Evolutionary conservation across 2,329 filamentous ascomycete species (phyloP).

Genomic region (Endothia cerciana): DNA sequence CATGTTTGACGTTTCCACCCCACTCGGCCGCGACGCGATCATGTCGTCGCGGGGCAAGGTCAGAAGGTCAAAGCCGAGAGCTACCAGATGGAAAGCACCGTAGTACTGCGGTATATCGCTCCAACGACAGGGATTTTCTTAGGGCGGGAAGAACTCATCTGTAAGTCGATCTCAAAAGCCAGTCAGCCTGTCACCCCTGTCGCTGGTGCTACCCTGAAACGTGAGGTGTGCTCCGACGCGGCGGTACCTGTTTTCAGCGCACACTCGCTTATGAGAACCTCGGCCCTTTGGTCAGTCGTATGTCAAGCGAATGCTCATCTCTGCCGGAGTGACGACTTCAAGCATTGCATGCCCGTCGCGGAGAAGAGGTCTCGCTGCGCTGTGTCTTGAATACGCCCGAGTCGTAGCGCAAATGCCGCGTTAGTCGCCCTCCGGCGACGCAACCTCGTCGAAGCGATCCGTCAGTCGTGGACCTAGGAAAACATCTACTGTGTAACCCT

Average conservation of each 20-base stretch:
- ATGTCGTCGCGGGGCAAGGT: not conserved
- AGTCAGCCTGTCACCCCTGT: constrained; percentile 24
- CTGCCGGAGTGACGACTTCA: not conserved
- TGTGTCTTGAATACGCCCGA: not conserved
- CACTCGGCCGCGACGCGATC: constrained; percentile 1
- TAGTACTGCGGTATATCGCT: not conserved
- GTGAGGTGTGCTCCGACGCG: constrained; percentile 26
- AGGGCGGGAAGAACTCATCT: constrained; percentile 25
- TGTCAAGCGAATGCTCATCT: constrained; percentile 3
- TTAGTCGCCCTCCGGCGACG: constrained; percentile 8
- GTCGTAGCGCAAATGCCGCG: not conserved
- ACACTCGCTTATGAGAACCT: constrained; percentile 20
- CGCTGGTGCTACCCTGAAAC: constrained; percentile 27
- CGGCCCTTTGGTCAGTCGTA: constrained; percentile 11
- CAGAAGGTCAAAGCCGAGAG: constrained; percentile 2
- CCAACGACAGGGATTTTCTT: constrained; percentile 24
- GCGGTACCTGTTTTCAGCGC: constrained; percentile 24
- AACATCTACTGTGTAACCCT: not conserved
- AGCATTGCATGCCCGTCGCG: not conserved
- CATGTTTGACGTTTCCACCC: not conserved
- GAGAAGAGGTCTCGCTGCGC: not conserved
- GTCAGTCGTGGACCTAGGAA: constrained; percentile 11
- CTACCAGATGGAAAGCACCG: not conserved
- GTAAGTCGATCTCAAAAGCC: constrained; percentile 27
- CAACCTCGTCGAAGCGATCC: not conserved